Evolutionary conservation across 2,329 filamentous ascomycete species (phyloP).

Genomic region (Colletotrichum higginsianum): DNA sequence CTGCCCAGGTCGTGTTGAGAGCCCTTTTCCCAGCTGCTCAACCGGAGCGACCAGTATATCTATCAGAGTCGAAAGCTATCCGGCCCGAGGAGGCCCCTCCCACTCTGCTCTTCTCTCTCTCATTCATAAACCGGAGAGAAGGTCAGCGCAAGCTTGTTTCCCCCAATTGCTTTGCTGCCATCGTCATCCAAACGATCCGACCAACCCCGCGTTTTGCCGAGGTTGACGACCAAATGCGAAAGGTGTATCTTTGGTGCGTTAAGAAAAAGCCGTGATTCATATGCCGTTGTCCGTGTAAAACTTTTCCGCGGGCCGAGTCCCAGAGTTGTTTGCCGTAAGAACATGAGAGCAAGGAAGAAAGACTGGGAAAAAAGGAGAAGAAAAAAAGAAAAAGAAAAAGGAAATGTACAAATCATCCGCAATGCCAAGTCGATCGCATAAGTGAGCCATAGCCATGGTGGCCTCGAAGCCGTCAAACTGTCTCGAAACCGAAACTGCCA

Average conservation of each 20-base stretch:
- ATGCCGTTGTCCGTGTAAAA: constrained; percentile 43
- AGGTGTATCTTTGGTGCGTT: constrained; percentile 43
- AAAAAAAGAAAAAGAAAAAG: constrained; percentile 26
- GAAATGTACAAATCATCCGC: constrained; percentile 41
- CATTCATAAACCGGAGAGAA: constrained; percentile 27
- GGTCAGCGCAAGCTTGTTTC: constrained; percentile 33
- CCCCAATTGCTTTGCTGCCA: constrained; percentile 29
- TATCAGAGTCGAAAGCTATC: constrained; percentile 41
- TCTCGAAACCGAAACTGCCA: constrained; percentile 31
- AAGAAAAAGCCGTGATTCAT: constrained; percentile 43
- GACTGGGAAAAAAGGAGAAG: neutral
- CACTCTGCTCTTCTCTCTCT: constrained; percentile 24
- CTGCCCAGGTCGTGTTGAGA: constrained; percentile 32
- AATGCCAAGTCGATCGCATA: constrained; percentile 40
- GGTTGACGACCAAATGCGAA: constrained; percentile 40
- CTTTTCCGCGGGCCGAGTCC: constrained; percentile 43
- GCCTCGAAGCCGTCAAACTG: constrained; percentile 30
- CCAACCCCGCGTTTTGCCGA: constrained; percentile 37
- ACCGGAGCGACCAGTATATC: constrained; percentile 24
- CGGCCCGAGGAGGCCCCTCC: constrained; percentile 27
- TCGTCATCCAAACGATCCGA: constrained; percentile 42
- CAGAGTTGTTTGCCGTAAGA: constrained; percentile 40
- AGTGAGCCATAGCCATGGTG: constrained; percentile 33
- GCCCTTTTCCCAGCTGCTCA: constrained; percentile 21
- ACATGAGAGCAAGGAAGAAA: constrained; percentile 39